These are phyloP conservation scores for Candida albicans DNA, from an alignment of 1,139 yeast species.

Conservation along the genomic window DNA sequence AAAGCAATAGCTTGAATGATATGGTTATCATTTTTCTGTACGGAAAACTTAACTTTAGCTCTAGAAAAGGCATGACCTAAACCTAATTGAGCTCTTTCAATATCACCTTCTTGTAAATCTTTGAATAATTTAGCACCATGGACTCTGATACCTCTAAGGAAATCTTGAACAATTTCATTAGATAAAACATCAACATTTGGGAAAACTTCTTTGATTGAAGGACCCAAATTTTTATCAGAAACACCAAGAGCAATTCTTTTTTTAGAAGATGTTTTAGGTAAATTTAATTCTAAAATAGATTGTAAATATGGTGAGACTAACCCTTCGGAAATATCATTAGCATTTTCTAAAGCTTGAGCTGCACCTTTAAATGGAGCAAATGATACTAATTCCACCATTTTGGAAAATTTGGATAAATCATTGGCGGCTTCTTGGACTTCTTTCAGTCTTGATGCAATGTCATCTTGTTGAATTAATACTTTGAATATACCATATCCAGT, in stretches of 20 bases:
- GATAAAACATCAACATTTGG: constrained; percentile 89
- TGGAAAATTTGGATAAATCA: constrained; percentile 87
- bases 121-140: constrained; percentile 88
- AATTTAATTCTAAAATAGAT: constrained; percentile 82
- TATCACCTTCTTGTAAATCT: constrained; percentile 91
- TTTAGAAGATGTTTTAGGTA: constrained; percentile 82
- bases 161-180: constrained; percentile 90
- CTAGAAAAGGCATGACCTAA: constrained; percentile 98
- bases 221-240: constrained; percentile 94
- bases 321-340: constrained; percentile 97
- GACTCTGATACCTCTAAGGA: constrained; percentile 90
- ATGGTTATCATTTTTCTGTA: constrained; percentile 97
- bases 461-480: constrained; percentile 92
- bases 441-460: constrained; percentile 83
- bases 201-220: constrained; percentile 87
- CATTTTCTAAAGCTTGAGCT: constrained; percentile 97
- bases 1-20: constrained; percentile 97
- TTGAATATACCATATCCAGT: constrained; percentile 97
- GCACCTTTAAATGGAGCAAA: constrained; percentile 99
- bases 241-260: constrained; percentile 74
- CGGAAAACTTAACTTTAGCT: constrained; percentile 97
- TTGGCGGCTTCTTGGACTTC: constrained; percentile 93
- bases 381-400: constrained; percentile 88
- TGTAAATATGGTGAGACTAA: constrained; percentile 90
- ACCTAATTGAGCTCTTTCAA: constrained; percentile 98